Conservation (phyloP, 352 stramenopile genomes). For the Pythium oligandrum region DNA sequence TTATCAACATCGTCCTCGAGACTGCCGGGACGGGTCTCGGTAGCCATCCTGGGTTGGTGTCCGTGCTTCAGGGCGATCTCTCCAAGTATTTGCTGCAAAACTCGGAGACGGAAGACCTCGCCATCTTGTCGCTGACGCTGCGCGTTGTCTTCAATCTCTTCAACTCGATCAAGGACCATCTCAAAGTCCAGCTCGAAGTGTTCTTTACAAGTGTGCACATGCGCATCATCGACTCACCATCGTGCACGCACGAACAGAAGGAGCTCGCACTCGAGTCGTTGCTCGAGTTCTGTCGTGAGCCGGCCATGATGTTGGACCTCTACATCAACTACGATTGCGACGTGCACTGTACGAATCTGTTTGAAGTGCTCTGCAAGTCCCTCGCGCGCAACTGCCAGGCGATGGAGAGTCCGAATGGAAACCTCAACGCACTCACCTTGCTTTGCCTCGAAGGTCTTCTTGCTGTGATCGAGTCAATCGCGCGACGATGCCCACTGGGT, state of each 20-base stretch:
- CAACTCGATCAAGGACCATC: constrained; percentile 97
- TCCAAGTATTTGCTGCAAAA: constrained; percentile 97
- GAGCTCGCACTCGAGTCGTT: constrained; percentile 90
- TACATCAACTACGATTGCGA: constrained; percentile 99
- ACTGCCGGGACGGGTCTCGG: constrained; percentile 85
- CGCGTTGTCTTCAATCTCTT: constrained; percentile 99
- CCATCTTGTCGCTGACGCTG: constrained; percentile 88
- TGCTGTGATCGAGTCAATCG: constrained; percentile 94
- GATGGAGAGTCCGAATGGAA: constrained; percentile 56
- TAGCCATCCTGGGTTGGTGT: constrained; percentile 72
- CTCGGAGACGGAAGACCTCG: constrained; percentile 93
- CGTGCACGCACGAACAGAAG: constrained; percentile 80
- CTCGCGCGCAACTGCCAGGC: constrained; percentile 86
- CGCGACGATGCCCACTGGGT: constrained; percentile 75
- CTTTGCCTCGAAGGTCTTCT: constrained; percentile 83
- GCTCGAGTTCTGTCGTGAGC: constrained; percentile 97
- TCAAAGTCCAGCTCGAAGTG: constrained; percentile 99
- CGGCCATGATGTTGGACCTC: constrained; percentile 96
- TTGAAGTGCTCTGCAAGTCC: constrained; percentile 95
- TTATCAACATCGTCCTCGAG: constrained; percentile 98
- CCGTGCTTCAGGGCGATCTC: constrained; percentile 91
- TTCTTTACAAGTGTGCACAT: constrained; percentile 98
- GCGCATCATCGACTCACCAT: constrained; percentile 88
- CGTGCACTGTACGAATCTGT: constrained; percentile 98
- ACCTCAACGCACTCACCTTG: constrained; percentile 61